phyloP scores from a whole-genome alignment of 805 yeast species.

The Cyberlindnera mrakii region DNA sequence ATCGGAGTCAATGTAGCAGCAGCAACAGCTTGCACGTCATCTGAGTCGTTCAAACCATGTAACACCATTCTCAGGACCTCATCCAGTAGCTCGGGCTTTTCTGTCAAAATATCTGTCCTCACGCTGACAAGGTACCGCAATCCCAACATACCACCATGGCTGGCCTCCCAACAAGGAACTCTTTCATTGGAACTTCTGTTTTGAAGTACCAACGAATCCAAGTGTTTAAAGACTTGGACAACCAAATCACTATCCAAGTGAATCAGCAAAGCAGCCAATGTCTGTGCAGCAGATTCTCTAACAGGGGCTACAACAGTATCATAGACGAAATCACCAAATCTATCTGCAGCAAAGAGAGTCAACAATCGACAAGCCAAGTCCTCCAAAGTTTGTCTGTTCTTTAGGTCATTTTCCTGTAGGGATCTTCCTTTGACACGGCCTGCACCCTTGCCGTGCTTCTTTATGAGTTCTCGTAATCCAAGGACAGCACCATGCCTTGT shows the following conservation, averaged over 20 bases:
- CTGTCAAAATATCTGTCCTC: constrained; percentile 67
- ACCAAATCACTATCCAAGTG: constrained; percentile 57
- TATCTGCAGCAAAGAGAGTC: constrained; percentile 82
- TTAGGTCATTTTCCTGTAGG: constrained; percentile 51
- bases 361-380: constrained; percentile 82
- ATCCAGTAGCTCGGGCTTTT: constrained; percentile 50
- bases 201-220: constrained; percentile 69
- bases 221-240: constrained; percentile 53
- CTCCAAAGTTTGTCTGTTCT: constrained; percentile 69
- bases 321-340: constrained; percentile 95
- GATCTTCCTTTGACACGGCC: constrained; percentile 71
- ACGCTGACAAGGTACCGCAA: constrained; percentile 87
- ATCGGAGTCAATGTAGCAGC: constrained; percentile 91
- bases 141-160: constrained; percentile 97
- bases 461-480: constrained; percentile 82
- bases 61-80: constrained; percentile 78
- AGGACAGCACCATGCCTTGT: constrained; percentile 92
- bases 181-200: constrained; percentile 29
- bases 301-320: constrained; percentile 99
- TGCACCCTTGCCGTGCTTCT: constrained; percentile 77
- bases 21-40: constrained; percentile 95
- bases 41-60: constrained; percentile 72
- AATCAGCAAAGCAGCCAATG: constrained; percentile 81
- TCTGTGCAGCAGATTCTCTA: constrained; percentile 93
- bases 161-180: constrained; percentile 86